phyloP scores from a whole-genome alignment of 2,329 filamentous ascomycete species.

The Didymella sp. region DNA sequence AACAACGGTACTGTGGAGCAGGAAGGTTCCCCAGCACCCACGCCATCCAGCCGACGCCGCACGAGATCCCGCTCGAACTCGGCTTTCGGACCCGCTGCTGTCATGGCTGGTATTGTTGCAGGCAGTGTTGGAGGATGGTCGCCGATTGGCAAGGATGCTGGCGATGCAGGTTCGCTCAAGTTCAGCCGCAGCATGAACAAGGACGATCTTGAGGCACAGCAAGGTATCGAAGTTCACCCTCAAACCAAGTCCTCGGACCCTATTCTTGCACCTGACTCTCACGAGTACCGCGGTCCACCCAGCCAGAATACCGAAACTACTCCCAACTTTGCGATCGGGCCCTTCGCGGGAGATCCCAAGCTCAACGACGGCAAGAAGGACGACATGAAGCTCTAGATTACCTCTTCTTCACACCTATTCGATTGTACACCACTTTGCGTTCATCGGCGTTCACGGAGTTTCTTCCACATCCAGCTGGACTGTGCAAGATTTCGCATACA shows the following conservation, averaged over 20 bases:
- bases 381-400: constrained; percentile 11
- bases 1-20: constrained; percentile 56
- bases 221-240: constrained; percentile 57
- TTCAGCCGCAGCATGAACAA: constrained; percentile 45
- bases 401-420: neutral
- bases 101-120: constrained; percentile 84
- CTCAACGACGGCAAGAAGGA: constrained; percentile 26
- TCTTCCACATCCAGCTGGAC: neutral
- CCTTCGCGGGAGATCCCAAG: constrained; percentile 52
- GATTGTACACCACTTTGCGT: constrained; percentile 6
- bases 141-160: constrained; percentile 64
- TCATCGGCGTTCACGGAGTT: constrained; percentile 8
- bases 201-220: constrained; percentile 53
- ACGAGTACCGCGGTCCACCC: constrained; percentile 50
- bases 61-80: constrained; percentile 74
- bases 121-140: constrained; percentile 80
- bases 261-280: constrained; percentile 54
- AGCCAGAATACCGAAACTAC: constrained; percentile 55
- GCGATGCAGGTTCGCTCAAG: constrained; percentile 52
- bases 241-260: constrained; percentile 58
- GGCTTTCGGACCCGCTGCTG: constrained; percentile 74
- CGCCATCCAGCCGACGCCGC: constrained; percentile 64
- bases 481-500: constrained; percentile 1
- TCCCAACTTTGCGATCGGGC: constrained; percentile 52
- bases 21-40: constrained; percentile 54